Evolutionary conservation across 2,329 filamentous ascomycete species (phyloP).

Genomic region (Pseudogymnoascus destructans): DNA sequence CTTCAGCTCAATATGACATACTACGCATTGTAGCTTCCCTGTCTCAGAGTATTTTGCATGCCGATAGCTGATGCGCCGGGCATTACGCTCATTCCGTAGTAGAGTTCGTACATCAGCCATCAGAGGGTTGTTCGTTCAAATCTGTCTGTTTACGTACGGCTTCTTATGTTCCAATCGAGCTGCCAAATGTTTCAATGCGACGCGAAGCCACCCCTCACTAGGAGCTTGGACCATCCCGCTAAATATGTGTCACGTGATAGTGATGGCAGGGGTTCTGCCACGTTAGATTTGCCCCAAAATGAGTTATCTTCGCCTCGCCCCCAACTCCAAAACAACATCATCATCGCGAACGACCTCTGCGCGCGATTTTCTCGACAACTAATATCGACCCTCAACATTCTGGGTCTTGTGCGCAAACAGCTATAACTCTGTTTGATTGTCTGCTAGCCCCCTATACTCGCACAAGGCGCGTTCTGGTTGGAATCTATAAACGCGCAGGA

Average conservation of each 20-base stretch:
- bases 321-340: slow-evolving; percentile 1
- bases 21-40: slow-evolving; percentile 53
- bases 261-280: neutral
- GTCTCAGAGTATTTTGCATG: slow-evolving; percentile 54
- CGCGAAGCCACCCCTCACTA: neutral
- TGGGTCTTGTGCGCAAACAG: slow-evolving; percentile 2
- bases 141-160: neutral
- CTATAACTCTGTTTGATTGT: slow-evolving; percentile 7
- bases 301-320: slow-evolving; percentile 1
- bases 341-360: neutral
- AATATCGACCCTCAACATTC: neutral
- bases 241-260: neutral
- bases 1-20: slow-evolving; percentile 53
- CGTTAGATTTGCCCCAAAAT: neutral
- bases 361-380: neutral
- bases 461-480: neutral
- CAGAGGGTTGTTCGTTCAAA: neutral
- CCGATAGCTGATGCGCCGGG: slow-evolving; percentile 59
- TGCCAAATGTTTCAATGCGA: neutral
- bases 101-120: slow-evolving; percentile 76
- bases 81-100: slow-evolving; percentile 62
- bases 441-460: neutral
- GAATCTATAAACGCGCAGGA: slow-evolving; percentile 2
- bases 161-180: neutral
- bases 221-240: neutral